These are phyloP conservation scores for Arctostaphylos glauca DNA, from an alignment of 148 eudicot species.

Conservation along the genomic window DNA sequence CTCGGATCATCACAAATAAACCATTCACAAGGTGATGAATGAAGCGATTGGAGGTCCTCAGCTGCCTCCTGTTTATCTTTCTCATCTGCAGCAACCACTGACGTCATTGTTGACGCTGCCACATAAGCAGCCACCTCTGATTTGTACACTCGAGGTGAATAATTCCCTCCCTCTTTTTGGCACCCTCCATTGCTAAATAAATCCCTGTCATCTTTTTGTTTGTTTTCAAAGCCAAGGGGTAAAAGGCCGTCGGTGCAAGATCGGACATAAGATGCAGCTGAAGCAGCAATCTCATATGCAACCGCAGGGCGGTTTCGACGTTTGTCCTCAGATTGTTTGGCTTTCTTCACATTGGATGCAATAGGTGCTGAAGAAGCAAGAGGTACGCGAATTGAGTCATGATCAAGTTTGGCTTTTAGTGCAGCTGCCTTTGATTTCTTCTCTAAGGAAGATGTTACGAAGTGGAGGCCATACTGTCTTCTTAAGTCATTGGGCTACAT, in stretches of 20 bases:
- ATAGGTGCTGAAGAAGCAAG: constrained; percentile 10
- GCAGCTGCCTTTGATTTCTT: constrained; percentile 63
- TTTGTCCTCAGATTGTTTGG: constrained; percentile 18
- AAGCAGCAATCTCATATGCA: constrained; percentile 70
- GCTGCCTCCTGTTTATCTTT: constrained; percentile 65
- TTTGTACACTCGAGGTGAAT: constrained; percentile 28
- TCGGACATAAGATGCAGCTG: constrained; percentile 72
- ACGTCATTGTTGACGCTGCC: constrained; percentile 85
- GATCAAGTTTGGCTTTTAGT: constrained; percentile 38
- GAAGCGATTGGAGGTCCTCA: constrained; percentile 64
- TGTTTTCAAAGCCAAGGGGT: constrained; percentile 18
- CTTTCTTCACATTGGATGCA: constrained; percentile 13
- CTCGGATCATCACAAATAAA: constrained; percentile 73
- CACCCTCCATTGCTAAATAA: background rate
- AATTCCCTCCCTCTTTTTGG: constrained; percentile 9
- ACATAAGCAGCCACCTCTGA: constrained; percentile 75
- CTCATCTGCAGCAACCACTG: constrained; percentile 78
- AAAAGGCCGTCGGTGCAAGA: constrained; percentile 35
- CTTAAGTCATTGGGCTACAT: constrained; percentile 50
- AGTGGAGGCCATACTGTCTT: constrained; percentile 43
- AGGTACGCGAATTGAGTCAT: constrained; percentile 28
- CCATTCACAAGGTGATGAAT: constrained; percentile 89
- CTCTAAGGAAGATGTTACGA: constrained; percentile 71
- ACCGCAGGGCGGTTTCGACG: constrained; percentile 25
- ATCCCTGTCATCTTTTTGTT: constrained; percentile 8